Base-by-base conservation (phyloP, 2,329 filamentous ascomycete species). In the Aureobasidium pullulans region DNA sequence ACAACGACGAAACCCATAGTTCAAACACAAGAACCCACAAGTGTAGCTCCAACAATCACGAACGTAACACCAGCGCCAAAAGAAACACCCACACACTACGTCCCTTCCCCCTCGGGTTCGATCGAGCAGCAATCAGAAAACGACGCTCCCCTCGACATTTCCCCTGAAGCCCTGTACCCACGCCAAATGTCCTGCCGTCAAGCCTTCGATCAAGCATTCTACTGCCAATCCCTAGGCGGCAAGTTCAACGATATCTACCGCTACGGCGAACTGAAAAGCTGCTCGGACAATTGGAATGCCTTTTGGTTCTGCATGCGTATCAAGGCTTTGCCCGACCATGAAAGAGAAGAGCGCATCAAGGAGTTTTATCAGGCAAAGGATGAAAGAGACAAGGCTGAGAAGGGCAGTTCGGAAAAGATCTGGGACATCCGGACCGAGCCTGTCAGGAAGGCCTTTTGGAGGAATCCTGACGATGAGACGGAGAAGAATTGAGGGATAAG, bases 231-330 rank as follows among this genome's bases (percentile, higher is more conserved):
- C 0, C 79, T 96, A 8, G 92, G 90, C 57, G 91, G 93, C 0
- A 92, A 97, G 72, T 96, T 92, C 79, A 91, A 89, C 68, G 85
- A 90, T 68, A 82, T 97, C 39, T 99, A 97, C 79, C 88, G 94
- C 40, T 87, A 90, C 70, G 94, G 94, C 62, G 77, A 79, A 43
- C 77, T 96, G 68, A 84, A 87, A 46, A 81, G 83, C 3, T 99
- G 94, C 79, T 84, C 80, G 62, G 88, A 95, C 65, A 86, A 91
- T 63, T 96, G 93, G 91, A 83, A 87, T 62, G 89, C 96, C 73
- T 97, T 96, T 75, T 96, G 92, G 89, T 93, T 96, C 76, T 99
- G 94, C 79, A 96, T 97, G 92, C 86, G 89, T 64, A 86, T 85
- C 39, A 85, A 87, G 67, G 80, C 81, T 1, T 84, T 84, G 68